Percentiles rank a stretch among this genome's conserved stretches.
phyloP scores from a whole-genome alignment of 2,329 filamentous ascomycete species.

The Fusarium scirpi region DNA sequence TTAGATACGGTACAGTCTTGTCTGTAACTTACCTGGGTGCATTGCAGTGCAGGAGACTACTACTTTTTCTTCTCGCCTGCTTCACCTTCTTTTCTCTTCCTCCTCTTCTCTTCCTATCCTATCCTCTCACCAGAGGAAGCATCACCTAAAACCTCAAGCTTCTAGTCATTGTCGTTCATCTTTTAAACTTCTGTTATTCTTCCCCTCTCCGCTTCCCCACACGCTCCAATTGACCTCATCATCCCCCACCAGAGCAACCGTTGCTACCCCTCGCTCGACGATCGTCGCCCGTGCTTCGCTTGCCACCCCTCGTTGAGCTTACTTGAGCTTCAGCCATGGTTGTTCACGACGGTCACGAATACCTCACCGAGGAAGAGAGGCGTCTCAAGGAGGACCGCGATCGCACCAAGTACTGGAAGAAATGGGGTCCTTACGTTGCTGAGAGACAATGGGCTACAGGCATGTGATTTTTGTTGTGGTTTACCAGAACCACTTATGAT shows the following conservation, averaged over 20 bases:
- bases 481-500: constrained; percentile 17
- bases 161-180: constrained; percentile 13
- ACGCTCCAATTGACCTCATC: constrained; percentile 37
- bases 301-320: constrained; percentile 30
- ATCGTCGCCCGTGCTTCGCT: constrained; percentile 42
- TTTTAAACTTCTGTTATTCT: constrained; percentile 11
- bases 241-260: constrained; percentile 33
- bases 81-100: constrained; percentile 24
- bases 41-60: constrained; percentile 4
- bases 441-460: constrained; percentile 97
- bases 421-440: constrained; percentile 94
- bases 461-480: constrained; percentile 54
- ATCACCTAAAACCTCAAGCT: constrained; percentile 21
- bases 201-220: constrained; percentile 35
- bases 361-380: constrained; percentile 89
- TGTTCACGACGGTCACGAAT: constrained; percentile 87
- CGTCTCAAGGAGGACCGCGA: constrained; percentile 88
- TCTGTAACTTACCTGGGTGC: not conserved
- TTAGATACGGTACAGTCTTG: constrained; percentile 8
- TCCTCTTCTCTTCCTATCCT: constrained; percentile 11
- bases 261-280: constrained; percentile 42
- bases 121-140: constrained; percentile 23
- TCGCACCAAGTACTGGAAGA: constrained; percentile 94
- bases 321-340: constrained; percentile 71
- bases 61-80: constrained; percentile 14